These are phyloP conservation scores for Penicillium malachiteum DNA, from an alignment of 495 filamentous ascomycete genomes.

Conservation along the genomic window DNA sequence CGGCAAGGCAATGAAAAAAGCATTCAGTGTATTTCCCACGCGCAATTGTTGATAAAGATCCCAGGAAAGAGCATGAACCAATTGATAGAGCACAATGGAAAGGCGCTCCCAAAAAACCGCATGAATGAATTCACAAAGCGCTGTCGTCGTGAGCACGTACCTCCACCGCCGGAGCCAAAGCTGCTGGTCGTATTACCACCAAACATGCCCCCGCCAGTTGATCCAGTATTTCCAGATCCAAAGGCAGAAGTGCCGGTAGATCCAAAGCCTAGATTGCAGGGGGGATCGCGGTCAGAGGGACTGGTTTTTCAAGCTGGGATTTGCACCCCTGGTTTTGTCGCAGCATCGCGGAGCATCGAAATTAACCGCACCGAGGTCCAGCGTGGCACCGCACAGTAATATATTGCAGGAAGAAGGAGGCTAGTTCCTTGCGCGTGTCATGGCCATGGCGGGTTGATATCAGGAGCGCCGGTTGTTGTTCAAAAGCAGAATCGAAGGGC, in stretches of 20 bases:
- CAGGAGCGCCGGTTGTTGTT: conserved; percentile 35
- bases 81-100: not conserved
- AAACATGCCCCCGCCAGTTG: conserved; percentile 43
- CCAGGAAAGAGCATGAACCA: not conserved
- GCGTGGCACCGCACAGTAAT: conserved; percentile 18
- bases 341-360: conserved; percentile 34
- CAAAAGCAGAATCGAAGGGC: conserved; percentile 8
- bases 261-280: conserved; percentile 59
- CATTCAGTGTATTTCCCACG: not conserved
- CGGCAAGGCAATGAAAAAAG: not conserved
- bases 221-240: conserved; percentile 33
- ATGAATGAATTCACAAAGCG: conserved; percentile 33
- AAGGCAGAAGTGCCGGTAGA: conserved; percentile 43
- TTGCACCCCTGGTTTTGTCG: conserved; percentile 46
- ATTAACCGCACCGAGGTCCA: conserved; percentile 24
- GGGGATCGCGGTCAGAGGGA: conserved; percentile 46
- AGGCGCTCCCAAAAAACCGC: not conserved
- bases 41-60: not conserved
- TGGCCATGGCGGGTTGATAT: conserved; percentile 37
- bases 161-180: conserved; percentile 62
- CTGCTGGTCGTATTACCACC: conserved; percentile 46
- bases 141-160: conserved; percentile 45
- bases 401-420: not conserved
- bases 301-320: conserved; percentile 23
- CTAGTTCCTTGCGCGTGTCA: conserved; percentile 23